Percentiles rank a stretch among this genome's conserved stretches.
Conservation (phyloP, 805 yeast genomes). For the Metschnikowia gelsemii region DNA sequence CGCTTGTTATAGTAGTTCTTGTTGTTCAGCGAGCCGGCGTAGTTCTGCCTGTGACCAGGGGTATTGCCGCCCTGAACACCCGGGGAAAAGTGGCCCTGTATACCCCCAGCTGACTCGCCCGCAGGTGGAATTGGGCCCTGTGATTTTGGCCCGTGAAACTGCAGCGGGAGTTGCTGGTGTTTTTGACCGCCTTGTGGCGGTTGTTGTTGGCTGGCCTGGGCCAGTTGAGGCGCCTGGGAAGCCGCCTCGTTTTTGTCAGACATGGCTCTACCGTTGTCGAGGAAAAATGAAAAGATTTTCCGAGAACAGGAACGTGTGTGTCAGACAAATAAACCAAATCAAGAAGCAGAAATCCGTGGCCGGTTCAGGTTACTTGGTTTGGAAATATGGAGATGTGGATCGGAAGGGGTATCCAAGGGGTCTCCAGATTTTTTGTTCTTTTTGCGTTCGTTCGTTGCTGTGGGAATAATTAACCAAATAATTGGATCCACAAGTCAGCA, state of each 20-base stretch:
- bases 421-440: slow-evolving; percentile 3
- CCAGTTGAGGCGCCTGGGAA: slow-evolving; percentile 5
- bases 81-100: slow-evolving; percentile 3
- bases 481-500: slow-evolving; percentile 16
- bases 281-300: not conserved
- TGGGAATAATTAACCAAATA: slow-evolving; percentile 18
- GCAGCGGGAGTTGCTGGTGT: slow-evolving; percentile 11
- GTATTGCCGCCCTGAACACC: slow-evolving; percentile 5
- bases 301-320: not conserved
- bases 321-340: not conserved
- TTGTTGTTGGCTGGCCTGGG: not conserved
- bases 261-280: slow-evolving; percentile 2
- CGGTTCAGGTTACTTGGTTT: not conserved
- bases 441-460: slow-evolving; percentile 6
- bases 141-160: slow-evolving; percentile 8
- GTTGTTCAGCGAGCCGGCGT: slow-evolving; percentile 4
- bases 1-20: slow-evolving; percentile 21
- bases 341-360: not conserved
- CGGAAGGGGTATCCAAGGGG: not conserved
- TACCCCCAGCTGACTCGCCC: not conserved
- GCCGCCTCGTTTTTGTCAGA: slow-evolving; percentile 14
- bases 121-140: slow-evolving; percentile 1
- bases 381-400: not conserved
- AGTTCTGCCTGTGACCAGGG: slow-evolving; percentile 13
- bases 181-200: slow-evolving; percentile 1